A percentile compares a stretch with the other conserved stretches of the same genome.
These are phyloP conservation scores for Candida labiduridarum DNA, from an alignment of 1,139 yeast species.

Conservation along the genomic window DNA sequence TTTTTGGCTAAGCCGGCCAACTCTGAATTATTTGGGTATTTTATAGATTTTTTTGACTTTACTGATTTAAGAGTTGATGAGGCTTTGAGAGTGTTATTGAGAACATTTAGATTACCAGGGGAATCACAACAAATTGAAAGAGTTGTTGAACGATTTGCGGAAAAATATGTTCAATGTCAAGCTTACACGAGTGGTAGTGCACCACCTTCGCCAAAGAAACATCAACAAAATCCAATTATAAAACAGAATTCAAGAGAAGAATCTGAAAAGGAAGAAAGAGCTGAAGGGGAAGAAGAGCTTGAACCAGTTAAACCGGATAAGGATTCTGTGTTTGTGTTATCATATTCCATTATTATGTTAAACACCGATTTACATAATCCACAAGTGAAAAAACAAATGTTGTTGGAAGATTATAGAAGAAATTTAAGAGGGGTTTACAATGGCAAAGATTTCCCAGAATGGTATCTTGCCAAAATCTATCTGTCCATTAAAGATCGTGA, in stretches of 20 bases:
- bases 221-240: slow-evolving; percentile 27
- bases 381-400: slow-evolving; percentile 84
- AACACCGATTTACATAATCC: slow-evolving; percentile 82
- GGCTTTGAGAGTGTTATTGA: slow-evolving; percentile 79
- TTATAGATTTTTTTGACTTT: slow-evolving; percentile 76
- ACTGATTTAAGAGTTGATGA: slow-evolving; percentile 84
- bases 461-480: slow-evolving; percentile 84
- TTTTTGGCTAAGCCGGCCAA: slow-evolving; percentile 78
- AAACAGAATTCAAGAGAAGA: not conserved
- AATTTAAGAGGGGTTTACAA: slow-evolving; percentile 82
- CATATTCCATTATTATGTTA: slow-evolving; percentile 75
- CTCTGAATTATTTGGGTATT: slow-evolving; percentile 58
- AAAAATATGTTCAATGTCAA: slow-evolving; percentile 59
- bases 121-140: slow-evolving; percentile 96
- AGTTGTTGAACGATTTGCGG: slow-evolving; percentile 84
- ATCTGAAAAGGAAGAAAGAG: slow-evolving; percentile 21
- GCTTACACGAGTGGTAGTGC: slow-evolving; percentile 4
- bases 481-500: slow-evolving; percentile 81
- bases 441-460: slow-evolving; percentile 76
- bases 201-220: slow-evolving; percentile 18
- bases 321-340: slow-evolving; percentile 71
- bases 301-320: slow-evolving; percentile 65
- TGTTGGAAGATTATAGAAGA: slow-evolving; percentile 74
- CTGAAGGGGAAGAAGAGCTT: slow-evolving; percentile 21
- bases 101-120: slow-evolving; percentile 91